Evolutionary conservation across 2,329 filamentous ascomycete genomes (phyloP), one percentile per base, ranked within the genome.

Genomic region (Colletotrichum trifolii): DNA sequence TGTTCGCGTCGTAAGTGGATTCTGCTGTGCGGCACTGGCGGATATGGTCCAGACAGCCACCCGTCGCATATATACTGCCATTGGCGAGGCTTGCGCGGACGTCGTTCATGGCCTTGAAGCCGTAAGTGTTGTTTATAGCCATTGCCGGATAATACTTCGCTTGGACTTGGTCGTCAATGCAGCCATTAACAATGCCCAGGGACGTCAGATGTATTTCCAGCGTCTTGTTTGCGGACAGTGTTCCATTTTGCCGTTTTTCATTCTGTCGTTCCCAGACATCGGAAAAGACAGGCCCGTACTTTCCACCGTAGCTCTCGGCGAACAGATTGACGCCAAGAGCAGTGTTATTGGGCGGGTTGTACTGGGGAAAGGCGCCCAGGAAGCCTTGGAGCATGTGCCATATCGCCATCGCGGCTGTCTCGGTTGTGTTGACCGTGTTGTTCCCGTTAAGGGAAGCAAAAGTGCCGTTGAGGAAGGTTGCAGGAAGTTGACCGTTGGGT

Each of bases 151-250:
- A 88, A 69, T 77, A 85, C 3, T 85, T 83, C 4, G 80, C 79
- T 75, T 93, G 89, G 1, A 88, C 81, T 36, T 87, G 73, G 69
- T 85, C 82, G 71, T 94, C 91, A 40, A 93, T 79, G 68, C 89
- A 87, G 11, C 90, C 91, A 73, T 93, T 92, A 63, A 92, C 80
- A 63, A 94, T 90, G 25, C 90, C 90, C 0, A 93, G 76, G 0
- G 89, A 86, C 12, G 79, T 79, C 8, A 93, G 79, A 58, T 85
- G 83, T 53, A 91, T 85, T 36, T 87, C 82, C 10, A 90, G 76
- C 2, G 86, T 88, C 40, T 76, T 79, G 65, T 84, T 83, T 15
- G 72, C 75, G 8, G 82, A 74, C 2, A 86, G 63, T 2, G 81
- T 74, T 3, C 87, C 85, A 59, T 81, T 84, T n/a, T 74, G 71